Conservation (phyloP, 2,329 filamentous ascomycete genomes). For the Xenoacremonium recifei region DNA sequence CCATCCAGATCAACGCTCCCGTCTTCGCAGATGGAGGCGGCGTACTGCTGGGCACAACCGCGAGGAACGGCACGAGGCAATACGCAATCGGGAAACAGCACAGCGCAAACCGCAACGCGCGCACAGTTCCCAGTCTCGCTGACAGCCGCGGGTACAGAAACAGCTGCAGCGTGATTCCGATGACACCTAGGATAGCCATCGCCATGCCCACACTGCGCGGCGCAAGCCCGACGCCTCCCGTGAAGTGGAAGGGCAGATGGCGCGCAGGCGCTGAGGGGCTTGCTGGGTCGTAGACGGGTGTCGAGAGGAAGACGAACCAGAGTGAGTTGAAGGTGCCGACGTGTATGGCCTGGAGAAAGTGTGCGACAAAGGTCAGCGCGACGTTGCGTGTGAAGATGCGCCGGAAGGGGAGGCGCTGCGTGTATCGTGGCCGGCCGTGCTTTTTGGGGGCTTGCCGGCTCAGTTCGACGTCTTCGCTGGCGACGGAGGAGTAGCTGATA, state of each 20-base stretch:
- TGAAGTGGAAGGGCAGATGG: slow-evolving; percentile 59
- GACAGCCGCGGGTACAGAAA: slow-evolving; percentile 63
- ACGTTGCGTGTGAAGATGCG: slow-evolving; percentile 57
- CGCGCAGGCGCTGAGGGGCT: slow-evolving; percentile 28
- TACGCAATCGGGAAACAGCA: slow-evolving; percentile 71
- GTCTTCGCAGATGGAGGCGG: slow-evolving; percentile 50
- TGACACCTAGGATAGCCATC: slow-evolving; percentile 71
- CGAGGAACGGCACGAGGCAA: slow-evolving; percentile 66
- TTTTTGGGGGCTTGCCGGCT: slow-evolving; percentile 4
- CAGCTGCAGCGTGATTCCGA: slow-evolving; percentile 65
- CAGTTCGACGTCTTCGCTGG: slow-evolving; percentile 21
- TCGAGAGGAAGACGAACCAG: slow-evolving; percentile 75
- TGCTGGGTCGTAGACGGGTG: slow-evolving; percentile 55
- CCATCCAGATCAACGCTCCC: slow-evolving; percentile 60
- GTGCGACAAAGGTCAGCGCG: slow-evolving; percentile 55
- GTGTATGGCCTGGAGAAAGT: slow-evolving; percentile 70
- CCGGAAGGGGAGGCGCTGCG: slow-evolving; percentile 48
- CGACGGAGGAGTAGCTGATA: slow-evolving; percentile 21
- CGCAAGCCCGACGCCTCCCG: slow-evolving; percentile 73
- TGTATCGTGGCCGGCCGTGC: slow-evolving; percentile 35
- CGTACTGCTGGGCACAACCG: slow-evolving; percentile 59
- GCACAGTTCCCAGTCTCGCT: slow-evolving; percentile 63
- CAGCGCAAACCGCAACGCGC: slow-evolving; percentile 66
- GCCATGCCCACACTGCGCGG: slow-evolving; percentile 72
- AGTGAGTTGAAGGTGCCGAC: slow-evolving; percentile 74